These are phyloP conservation scores for Trametes pubescens DNA, from an alignment of 1,284 basidiomycete genomes.

Conservation along the genomic window DNA sequence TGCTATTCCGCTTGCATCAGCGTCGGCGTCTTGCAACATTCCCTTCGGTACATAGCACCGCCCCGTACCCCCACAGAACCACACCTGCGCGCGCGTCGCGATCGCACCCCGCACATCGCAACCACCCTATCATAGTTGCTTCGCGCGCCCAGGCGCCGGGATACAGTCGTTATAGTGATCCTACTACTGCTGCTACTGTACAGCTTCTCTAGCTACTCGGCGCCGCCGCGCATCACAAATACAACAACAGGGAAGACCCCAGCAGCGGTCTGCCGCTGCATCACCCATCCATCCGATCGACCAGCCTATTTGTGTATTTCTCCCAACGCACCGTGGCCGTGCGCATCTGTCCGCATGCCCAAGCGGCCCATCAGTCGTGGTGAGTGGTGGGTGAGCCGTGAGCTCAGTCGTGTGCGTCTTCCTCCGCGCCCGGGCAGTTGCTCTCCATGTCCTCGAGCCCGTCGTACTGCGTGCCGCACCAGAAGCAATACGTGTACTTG, in stretches of 20 bases:
- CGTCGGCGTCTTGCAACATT: not conserved
- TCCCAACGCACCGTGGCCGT: not conserved
- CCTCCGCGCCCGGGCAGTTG: slow-evolving; percentile 78
- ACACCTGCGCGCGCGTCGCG: not conserved
- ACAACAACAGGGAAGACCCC: slow-evolving; percentile 4
- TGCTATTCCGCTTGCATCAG: slow-evolving; percentile 17
- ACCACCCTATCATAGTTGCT: not conserved
- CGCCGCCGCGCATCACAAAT: slow-evolving; percentile 5
- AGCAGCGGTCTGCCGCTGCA: slow-evolving; percentile 7
- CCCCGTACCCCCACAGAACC: not conserved
- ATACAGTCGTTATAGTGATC: slow-evolving; percentile 22
- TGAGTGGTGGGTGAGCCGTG: not conserved
- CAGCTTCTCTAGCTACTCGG: slow-evolving; percentile 1
- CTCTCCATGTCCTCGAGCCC: slow-evolving; percentile 64
- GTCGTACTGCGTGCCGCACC: slow-evolving; percentile 84
- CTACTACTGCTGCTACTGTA: slow-evolving; percentile 5
- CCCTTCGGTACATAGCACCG: slow-evolving; percentile 2
- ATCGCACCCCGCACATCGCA: not conserved
- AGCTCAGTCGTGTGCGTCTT: slow-evolving; percentile 78
- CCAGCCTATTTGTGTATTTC: not conserved
- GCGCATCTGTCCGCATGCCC: not conserved
- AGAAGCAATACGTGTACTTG: slow-evolving; percentile 82
- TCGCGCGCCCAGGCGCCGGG: slow-evolving; percentile 6
- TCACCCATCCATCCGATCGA: not conserved
- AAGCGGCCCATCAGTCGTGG: not conserved